A percentile compares a stretch with the other conserved stretches of the same genome.
These are phyloP conservation scores for Cutaneotrichosporon cutaneum DNA, from an alignment of 1,284 basidiomycete genomes.

Conservation along the genomic window DNA sequence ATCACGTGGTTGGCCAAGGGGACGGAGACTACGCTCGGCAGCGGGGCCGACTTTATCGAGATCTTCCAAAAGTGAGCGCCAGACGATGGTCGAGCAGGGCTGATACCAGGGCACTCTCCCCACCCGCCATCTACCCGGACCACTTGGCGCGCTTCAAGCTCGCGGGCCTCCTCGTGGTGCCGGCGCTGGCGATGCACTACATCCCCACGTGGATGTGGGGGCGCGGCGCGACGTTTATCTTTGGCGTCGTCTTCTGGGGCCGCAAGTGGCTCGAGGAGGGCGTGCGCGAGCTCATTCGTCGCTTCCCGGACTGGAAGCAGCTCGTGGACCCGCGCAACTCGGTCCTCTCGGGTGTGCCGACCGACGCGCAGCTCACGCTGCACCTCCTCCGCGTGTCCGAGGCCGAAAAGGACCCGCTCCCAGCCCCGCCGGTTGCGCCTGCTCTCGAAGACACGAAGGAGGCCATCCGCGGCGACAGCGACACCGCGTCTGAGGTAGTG, in stretches of 20 bases:
- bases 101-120: slow-evolving; percentile 53
- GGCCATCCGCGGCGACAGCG: neutral
- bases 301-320: slow-evolving; percentile 60
- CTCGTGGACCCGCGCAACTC: slow-evolving; percentile 49
- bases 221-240: slow-evolving; percentile 53
- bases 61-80: slow-evolving; percentile 49
- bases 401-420: slow-evolving; percentile 44
- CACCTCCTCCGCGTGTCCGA: slow-evolving; percentile 59
- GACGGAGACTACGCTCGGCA: slow-evolving; percentile 50
- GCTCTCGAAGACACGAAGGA: slow-evolving; percentile 6
- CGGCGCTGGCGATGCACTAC: slow-evolving; percentile 52
- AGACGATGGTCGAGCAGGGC: neutral
- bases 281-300: slow-evolving; percentile 51
- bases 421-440: slow-evolving; percentile 49
- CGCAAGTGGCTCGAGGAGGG: slow-evolving; percentile 57
- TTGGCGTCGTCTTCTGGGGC: slow-evolving; percentile 59
- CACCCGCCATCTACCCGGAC: slow-evolving; percentile 51
- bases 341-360: slow-evolving; percentile 59
- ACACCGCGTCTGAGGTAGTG: neutral
- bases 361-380: slow-evolving; percentile 60
- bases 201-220: slow-evolving; percentile 55
- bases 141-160: slow-evolving; percentile 52
- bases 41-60: slow-evolving; percentile 52
- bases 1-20: slow-evolving; percentile 51
- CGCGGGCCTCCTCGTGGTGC: slow-evolving; percentile 49